Evolutionary conservation across 2,329 filamentous ascomycete species (phyloP).

Genomic region (Nemania serpens): DNA sequence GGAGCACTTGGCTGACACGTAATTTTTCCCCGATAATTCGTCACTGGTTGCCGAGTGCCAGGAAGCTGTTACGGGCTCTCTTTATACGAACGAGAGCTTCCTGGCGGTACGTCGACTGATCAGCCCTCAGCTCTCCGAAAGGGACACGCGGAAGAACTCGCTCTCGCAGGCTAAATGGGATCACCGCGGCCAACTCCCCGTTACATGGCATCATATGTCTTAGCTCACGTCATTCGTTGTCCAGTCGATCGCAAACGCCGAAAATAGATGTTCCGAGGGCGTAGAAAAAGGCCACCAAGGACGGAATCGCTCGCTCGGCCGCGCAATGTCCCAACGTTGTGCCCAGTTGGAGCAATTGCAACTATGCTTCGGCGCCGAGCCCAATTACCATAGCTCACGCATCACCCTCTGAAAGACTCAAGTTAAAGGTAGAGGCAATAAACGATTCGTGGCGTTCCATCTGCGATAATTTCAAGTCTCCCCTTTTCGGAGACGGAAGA

Average conservation of each 20-base stretch:
- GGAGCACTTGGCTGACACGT: slow-evolving; percentile 5
- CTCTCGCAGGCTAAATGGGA: slow-evolving; percentile 28
- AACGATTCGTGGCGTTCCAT: not conserved
- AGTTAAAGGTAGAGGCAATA: not conserved
- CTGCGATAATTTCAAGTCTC: not conserved
- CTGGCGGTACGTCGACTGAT: not conserved
- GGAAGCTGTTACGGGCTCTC: slow-evolving; percentile 3
- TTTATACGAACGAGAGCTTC: slow-evolving; percentile 8
- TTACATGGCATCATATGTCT: slow-evolving; percentile 5
- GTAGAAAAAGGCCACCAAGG: not conserved
- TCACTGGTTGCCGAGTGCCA: slow-evolving; percentile 9
- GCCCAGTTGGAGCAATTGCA: slow-evolving; percentile 12
- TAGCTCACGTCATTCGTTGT: slow-evolving; percentile 17
- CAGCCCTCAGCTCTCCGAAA: slow-evolving; percentile 17
- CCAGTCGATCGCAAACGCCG: not conserved
- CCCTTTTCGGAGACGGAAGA: slow-evolving; percentile 19
- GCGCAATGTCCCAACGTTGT: not conserved
- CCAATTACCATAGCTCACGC: not conserved
- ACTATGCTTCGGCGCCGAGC: not conserved
- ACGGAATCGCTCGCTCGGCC: not conserved
- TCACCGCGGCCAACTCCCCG: not conserved
- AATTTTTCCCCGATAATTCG: slow-evolving; percentile 18
- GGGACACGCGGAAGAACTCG: slow-evolving; percentile 19
- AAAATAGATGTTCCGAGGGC: slow-evolving; percentile 10
- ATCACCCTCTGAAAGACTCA: not conserved